phyloP scores from a whole-genome alignment of 2,329 filamentous ascomycete species.

The Aspergillus vadensis region DNA sequence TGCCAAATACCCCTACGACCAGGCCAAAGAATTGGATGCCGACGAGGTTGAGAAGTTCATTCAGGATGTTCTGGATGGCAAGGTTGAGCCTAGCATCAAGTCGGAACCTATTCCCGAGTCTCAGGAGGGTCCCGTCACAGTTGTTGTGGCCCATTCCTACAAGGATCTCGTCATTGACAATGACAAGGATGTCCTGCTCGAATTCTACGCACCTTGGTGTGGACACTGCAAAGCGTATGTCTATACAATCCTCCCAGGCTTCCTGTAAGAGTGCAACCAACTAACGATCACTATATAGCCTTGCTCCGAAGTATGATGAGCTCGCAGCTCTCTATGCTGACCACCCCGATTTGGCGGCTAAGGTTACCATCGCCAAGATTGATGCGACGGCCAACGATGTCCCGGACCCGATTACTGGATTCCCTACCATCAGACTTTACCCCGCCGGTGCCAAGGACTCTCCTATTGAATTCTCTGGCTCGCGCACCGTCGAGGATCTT shows the following conservation, averaged over 20 bases:
- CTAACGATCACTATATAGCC: constrained; percentile 36
- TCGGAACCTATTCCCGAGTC: constrained; percentile 94
- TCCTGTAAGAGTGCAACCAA: background rate
- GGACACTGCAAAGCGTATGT: constrained; percentile 68
- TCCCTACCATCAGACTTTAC: constrained; percentile 99
- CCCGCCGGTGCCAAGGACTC: constrained; percentile 83
- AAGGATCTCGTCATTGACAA: constrained; percentile 87
- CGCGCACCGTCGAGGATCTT: constrained; percentile 87
- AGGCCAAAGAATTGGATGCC: constrained; percentile 74
- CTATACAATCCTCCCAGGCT: background rate
- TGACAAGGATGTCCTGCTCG: constrained; percentile 92
- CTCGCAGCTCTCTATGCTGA: constrained; percentile 59
- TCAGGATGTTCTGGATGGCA: constrained; percentile 79
- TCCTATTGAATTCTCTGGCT: constrained; percentile 83
- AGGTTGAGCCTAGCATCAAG: constrained; percentile 95
- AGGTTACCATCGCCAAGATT: constrained; percentile 80
- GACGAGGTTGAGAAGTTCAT: constrained; percentile 79
- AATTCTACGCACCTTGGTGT: constrained; percentile 94
- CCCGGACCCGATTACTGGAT: constrained; percentile 93
- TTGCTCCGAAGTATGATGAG: constrained; percentile 69
- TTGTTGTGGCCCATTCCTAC: constrained; percentile 93
- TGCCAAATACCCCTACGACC: constrained; percentile 93
- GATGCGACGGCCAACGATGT: constrained; percentile 96
- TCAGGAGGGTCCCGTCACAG: constrained; percentile 83
- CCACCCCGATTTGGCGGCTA: constrained; percentile 52